phyloP scores from a whole-genome alignment of 2,329 filamentous ascomycete genomes.

The Apiospora marii region DNA sequence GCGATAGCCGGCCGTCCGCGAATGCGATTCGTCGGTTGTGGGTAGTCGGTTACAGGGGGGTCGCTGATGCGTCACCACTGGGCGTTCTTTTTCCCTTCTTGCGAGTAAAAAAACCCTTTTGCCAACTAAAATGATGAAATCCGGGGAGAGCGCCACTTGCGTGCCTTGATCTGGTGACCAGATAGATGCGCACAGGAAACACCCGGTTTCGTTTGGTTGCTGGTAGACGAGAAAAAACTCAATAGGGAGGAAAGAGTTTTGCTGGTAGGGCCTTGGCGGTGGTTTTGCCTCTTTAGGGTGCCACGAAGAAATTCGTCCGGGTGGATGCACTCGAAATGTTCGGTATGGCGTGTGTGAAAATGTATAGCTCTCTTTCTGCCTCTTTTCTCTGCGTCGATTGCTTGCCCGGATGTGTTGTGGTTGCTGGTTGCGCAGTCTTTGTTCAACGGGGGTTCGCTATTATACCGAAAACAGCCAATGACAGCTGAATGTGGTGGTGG shows the following conservation, averaged over 20 bases:
- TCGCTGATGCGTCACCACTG: slow-evolving; percentile 19
- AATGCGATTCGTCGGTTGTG: slow-evolving; percentile 11
- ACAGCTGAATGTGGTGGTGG: neutral
- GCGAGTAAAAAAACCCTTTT: neutral
- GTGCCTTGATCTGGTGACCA: slow-evolving; percentile 17
- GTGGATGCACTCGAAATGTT: neutral
- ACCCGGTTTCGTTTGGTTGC: neutral
- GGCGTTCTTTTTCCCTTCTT: neutral
- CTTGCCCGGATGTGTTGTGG: neutral
- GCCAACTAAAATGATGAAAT: slow-evolving; percentile 20
- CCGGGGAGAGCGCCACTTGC: slow-evolving; percentile 27
- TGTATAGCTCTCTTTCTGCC: neutral
- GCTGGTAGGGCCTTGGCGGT: slow-evolving; percentile 14
- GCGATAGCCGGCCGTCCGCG: slow-evolving; percentile 1
- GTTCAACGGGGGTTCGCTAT: slow-evolving; percentile 14
- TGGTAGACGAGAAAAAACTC: neutral
- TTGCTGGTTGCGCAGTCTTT: slow-evolving; percentile 23
- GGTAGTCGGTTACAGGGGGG: slow-evolving; percentile 6
- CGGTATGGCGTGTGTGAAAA: neutral
- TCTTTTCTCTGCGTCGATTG: slow-evolving; percentile 3
- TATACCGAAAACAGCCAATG: slow-evolving; percentile 18
- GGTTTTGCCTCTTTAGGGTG: neutral
- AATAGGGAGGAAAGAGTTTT: slow-evolving; percentile 7
- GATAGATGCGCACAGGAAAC: slow-evolving; percentile 10
- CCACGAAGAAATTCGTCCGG: neutral